Conservation (phyloP, 225 moss, liverwort and hornwort genomes). For the Sphagnum contortum region DNA sequence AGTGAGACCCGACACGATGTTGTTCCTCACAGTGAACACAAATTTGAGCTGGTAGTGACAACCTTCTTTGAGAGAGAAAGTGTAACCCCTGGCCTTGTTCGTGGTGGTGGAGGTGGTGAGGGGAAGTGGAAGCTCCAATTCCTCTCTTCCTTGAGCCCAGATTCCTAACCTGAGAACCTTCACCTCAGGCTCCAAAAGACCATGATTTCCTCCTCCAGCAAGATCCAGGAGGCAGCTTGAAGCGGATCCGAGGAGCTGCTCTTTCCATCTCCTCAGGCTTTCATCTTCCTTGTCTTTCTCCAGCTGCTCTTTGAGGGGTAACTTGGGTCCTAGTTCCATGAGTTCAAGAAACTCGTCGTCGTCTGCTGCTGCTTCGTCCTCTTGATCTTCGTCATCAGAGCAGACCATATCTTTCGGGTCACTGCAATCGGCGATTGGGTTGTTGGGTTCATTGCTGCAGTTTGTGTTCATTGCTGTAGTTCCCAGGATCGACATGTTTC, state of each 20-base stretch:
- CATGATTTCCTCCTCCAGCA: no score
- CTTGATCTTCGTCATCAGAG: no score
- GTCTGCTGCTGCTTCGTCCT: no score
- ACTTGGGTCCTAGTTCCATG: constrained; percentile 35
- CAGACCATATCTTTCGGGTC: no score
- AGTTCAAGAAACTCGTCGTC: constrained; percentile 12
- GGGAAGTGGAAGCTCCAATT: constrained; percentile 26
- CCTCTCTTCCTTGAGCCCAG: constrained; percentile 50
- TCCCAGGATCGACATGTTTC: no score
- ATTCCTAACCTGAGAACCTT: constrained; percentile 65
- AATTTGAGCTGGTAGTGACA: constrained; percentile 66
- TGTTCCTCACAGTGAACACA: constrained; percentile 69
- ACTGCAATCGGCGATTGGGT: no score
- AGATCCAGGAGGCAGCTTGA: constrained; percentile 49
- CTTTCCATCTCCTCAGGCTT: constrained; percentile 89
- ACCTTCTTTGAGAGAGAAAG: constrained; percentile 73
- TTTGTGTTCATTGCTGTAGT: no score
- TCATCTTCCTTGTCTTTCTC: constrained; percentile 85
- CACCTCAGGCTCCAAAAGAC: constrained; percentile 75
- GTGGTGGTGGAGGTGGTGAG: constrained; percentile 25
- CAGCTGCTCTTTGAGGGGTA: constrained; percentile 49
- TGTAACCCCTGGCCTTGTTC: constrained; percentile 54
- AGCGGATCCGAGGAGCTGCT: constrained; percentile 73
- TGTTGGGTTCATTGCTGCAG: no score
- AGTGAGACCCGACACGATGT: constrained; percentile 85